These are phyloP conservation scores for Alopecurus myosuroides DNA, from an alignment of 176 grass and related monocot species.

Conservation along the genomic window DNA sequence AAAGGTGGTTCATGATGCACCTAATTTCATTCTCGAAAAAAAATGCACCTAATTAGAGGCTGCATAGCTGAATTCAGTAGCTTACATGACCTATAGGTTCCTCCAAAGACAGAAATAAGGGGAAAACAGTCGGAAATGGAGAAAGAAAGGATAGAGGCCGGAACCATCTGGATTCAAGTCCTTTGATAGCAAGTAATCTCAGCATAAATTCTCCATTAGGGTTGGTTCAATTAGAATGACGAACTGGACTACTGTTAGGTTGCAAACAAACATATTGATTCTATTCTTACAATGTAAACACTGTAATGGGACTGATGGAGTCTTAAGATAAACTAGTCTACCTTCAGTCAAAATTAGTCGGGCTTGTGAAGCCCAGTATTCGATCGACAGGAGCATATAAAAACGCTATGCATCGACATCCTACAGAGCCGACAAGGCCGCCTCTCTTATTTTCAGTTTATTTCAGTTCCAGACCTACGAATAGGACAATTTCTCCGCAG, in stretches of 20 bases:
- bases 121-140: neutral
- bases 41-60: neutral
- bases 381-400: neutral
- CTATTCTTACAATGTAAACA: neutral
- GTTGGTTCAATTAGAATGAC: neutral
- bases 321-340: neutral
- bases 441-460: constrained; percentile 32
- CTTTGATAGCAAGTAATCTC: neutral
- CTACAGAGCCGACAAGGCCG: neutral
- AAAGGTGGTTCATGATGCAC: neutral
- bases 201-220: neutral
- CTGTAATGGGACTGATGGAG: neutral
- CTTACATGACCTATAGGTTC: neutral
- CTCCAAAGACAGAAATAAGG: neutral
- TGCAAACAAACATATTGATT: neutral
- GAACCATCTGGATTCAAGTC: neutral
- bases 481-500: neutral
- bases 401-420: neutral
- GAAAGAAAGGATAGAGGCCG: neutral
- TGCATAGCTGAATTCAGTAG: neutral
- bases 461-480: constrained; percentile 3
- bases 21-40: neutral
- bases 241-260: neutral
- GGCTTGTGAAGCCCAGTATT: constrained; percentile 13
- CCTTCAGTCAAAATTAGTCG: neutral